These are phyloP conservation scores for Arthrobotrys entomopaga DNA, from an alignment of 2,329 filamentous ascomycete genomes.

Conservation along the genomic window DNA sequence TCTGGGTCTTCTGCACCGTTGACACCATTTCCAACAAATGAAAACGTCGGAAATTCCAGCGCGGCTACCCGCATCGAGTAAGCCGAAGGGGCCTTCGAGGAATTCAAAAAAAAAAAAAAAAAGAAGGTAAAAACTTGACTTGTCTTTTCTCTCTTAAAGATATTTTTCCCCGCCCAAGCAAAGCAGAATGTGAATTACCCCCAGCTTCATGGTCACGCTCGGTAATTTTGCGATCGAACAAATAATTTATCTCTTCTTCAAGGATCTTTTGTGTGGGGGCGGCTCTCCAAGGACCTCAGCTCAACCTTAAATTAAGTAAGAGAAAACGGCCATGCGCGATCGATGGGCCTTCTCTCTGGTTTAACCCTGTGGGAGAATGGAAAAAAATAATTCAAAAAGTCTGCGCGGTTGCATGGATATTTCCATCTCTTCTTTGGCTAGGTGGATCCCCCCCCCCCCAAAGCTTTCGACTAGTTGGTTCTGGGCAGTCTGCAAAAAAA, in stretches of 20 bases:
- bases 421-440: too few species aligned
- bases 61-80: slow-evolving; percentile 16
- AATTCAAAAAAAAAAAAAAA: too few species aligned
- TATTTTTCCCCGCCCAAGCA: slow-evolving; percentile 32
- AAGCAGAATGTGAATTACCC: slow-evolving; percentile 12
- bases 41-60: slow-evolving; percentile 20
- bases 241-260: not conserved
- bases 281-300: slow-evolving; percentile 22
- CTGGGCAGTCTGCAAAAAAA: not conserved
- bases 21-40: slow-evolving; percentile 51
- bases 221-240: not conserved
- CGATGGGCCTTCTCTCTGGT: not conserved
- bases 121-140: slow-evolving; percentile 15
- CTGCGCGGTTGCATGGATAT: slow-evolving; percentile 7
- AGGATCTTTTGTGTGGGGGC: slow-evolving; percentile 31
- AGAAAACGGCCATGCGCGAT: not conserved
- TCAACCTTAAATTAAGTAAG: slow-evolving; percentile 46
- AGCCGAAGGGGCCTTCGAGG: not conserved
- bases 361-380: not conserved
- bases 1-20: slow-evolving; percentile 38
- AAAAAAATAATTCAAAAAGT: slow-evolving; percentile 24
- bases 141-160: slow-evolving; percentile 10
- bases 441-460: too few species aligned
- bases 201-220: slow-evolving; percentile 6
- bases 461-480: slow-evolving; percentile 1